Conservation (phyloP, 257 asterid species). For the Solanum sejunctum region DNA sequence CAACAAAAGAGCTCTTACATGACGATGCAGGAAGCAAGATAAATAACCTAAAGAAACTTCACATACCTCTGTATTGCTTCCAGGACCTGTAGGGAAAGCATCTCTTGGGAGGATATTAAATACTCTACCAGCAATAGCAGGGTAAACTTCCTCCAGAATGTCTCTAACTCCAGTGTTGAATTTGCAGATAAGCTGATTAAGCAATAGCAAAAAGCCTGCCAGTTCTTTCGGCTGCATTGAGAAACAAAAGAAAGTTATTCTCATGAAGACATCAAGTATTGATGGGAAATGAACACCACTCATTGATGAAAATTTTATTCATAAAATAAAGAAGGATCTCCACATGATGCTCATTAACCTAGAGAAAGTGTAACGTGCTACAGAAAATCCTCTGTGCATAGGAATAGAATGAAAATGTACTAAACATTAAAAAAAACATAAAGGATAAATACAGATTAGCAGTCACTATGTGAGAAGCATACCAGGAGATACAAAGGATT, state of each 20-base stretch:
- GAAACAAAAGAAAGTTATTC: conserved; percentile 4
- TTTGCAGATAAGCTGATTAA: conserved; percentile 92
- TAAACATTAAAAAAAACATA: no score
- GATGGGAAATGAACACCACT: background rate
- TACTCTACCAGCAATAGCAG: conserved; percentile 58
- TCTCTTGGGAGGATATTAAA: conserved; percentile 64
- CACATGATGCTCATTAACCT: background rate
- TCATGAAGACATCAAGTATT: background rate
- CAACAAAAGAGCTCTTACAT: background rate
- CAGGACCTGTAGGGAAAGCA: conserved; percentile 59
- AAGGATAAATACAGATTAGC: background rate
- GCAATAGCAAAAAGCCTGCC: conserved; percentile 65
- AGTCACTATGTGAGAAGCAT: background rate
- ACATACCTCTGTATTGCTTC: conserved; percentile 81
- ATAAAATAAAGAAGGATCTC: background rate
- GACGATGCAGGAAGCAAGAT: background rate
- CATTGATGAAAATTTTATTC: background rate
- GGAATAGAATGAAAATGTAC: background rate
- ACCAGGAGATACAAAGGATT: background rate
- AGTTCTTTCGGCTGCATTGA: conserved; percentile 80
- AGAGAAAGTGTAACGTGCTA: background rate
- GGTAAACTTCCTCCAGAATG: conserved; percentile 79
- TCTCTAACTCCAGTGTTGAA: conserved; percentile 51
- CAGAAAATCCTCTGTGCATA: background rate
- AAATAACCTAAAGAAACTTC: background rate